Evolutionary conservation across 2,329 filamentous ascomycete genomes (phyloP), one percentile per base, ranked within the genome.

Genomic region (Sclerotinia sclerotiorum): DNA sequence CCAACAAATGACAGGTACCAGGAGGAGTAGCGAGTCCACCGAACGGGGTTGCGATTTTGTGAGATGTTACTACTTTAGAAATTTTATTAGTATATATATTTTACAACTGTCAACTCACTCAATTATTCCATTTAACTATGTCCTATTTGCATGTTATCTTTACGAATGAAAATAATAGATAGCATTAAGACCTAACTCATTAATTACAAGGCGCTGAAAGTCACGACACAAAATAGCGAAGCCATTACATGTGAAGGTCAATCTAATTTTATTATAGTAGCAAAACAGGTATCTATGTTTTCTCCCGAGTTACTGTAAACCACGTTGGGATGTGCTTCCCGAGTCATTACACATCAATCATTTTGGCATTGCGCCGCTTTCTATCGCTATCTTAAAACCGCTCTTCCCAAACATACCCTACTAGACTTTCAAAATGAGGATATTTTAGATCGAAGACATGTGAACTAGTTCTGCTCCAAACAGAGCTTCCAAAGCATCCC

Each of bases 401-500:
- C 11, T n/a, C 35, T 7, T 10, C 15, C 8, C 17, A 32, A 24
- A 42, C 35, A n/a, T 39, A 39, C n/a, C 32, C 21, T 17, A 39
- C 21, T 24, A 24, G 6, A 57, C 15, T 17, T 15, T 5, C 15
- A 42, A 17, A 42, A 3, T 10, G 3, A 39, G 54, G 21, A n/a
- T 35, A n/a, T 51, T 39, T 35, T 4, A 51, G 8, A 24, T 51
- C n/a, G n/a, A 49, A 51, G 60, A 39, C 7, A 63, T 11, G 2
- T 39, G 29, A 4, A 21, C 51, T 63, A n/a, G 29, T 8, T 63
- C 29, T n/a, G 29, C 39, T 19, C 48, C 60, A 49, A 63, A 63
- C 15, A 32, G 29, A 27, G 71, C 76, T 61, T 76, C 74, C 44
- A 78, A 61, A 32, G 74, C 76, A 72, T 78, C 77, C 19, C 81